Base-by-base conservation (phyloP, 345 rosid species). In the Capsella bursapastoris region DNA sequence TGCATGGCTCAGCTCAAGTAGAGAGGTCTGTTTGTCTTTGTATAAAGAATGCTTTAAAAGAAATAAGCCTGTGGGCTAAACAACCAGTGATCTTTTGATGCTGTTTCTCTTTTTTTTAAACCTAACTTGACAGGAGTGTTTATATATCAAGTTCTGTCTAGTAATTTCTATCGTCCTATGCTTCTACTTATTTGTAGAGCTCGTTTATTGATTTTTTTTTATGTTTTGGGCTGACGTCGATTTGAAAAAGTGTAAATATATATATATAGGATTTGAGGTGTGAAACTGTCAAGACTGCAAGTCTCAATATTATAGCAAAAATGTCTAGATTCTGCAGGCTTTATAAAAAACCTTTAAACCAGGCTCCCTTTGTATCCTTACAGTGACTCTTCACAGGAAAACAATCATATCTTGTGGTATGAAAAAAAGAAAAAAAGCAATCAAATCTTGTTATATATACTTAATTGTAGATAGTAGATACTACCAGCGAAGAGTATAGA, bases 1-100 rank as follows among this genome's bases (percentile, higher is more conserved):
- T 6, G 14, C 40, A 15, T 49, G 51, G 22, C 9, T 60, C 58
- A 22, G 57, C 40, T 60, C 75, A 15, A 49, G 18, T 40, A 40
- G 75, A 40, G 75, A 10, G 31, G 8, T 52, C 3, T 62, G 8
- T 18, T 13, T 43, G 14, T 29, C 41, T 5, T 1, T 47, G 38
- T 25, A 51, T 49, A 71, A 64, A 72, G 44, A 63, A 6, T 40
- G 16, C 25, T 43, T 52, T 1, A 11, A 41, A 52, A 52, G 44
- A 63, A 72, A 52, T 63, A 72, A 71, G 62, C 43, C 3, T 52
- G 73, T 67, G 50, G 12, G 3, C 4, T 4, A 38, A 40, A 18
- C 13, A 50, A 51, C 68, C 45, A 49, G 70, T 34, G 29, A 34
- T 35, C 68, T 32, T 49, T 6, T 12, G 32, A 25, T n/a, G 8